Percentiles rank a stretch among this genome's conserved stretches.
These are phyloP conservation scores for Lotmaria passim DNA, from an alignment of 208 protist species.

Conservation along the genomic window DNA sequence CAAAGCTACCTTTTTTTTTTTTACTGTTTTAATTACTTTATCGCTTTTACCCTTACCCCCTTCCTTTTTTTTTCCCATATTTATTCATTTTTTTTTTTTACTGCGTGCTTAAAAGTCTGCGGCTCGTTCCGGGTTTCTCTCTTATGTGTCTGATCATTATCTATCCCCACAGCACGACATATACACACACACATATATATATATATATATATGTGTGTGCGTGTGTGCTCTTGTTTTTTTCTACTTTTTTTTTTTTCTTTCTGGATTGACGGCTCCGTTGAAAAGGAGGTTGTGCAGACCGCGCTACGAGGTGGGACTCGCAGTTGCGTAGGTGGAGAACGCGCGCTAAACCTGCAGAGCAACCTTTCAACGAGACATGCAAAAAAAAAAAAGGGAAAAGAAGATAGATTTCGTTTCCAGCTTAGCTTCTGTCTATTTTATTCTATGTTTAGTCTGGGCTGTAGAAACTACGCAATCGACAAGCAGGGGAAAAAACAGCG, in stretches of 20 bases:
- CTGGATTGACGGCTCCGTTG: not conserved
- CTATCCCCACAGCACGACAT: too few species aligned
- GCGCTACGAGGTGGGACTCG: too few species aligned
- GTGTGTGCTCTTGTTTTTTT: not conserved
- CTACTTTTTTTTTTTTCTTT: slow-evolving; percentile 4
- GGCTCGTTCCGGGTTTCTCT: not conserved
- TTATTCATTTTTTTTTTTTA: not conserved
- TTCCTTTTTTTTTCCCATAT: not conserved
- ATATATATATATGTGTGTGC: not conserved
- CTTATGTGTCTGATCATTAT: too few species aligned
- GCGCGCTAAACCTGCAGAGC: too few species aligned
- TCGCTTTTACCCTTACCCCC: not conserved
- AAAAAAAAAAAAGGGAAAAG: too few species aligned
- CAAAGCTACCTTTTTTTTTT: slow-evolving; percentile 1
- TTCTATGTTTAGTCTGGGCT: too few species aligned
- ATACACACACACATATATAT: not conserved
- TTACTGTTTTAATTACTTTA: not conserved
- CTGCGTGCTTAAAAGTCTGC: not conserved
- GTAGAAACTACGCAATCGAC: too few species aligned
- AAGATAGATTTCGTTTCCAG: too few species aligned
- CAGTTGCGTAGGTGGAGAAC: too few species aligned
- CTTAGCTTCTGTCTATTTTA: not conserved
- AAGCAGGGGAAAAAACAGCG: too few species aligned
- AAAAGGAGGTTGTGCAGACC: too few species aligned
- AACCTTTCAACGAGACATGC: too few species aligned